Evolutionary conservation across 805 yeast genomes (phyloP).

Genomic region (Hagleromyces aurorensis): DNA sequence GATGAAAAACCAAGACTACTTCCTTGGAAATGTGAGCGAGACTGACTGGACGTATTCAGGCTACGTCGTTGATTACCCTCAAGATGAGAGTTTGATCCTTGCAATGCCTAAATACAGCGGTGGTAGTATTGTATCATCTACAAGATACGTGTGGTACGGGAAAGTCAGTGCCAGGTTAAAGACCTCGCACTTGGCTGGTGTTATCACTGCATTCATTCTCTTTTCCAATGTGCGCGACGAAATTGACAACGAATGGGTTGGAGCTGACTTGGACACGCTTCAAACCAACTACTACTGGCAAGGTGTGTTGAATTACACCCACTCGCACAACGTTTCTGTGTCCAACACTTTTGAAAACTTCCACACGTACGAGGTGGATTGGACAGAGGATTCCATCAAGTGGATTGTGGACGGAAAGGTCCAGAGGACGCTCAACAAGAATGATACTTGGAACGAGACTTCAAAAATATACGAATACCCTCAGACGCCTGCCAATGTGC

Average conservation of each 20-base stretch:
- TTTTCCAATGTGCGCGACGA: conserved; percentile 86
- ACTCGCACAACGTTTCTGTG: conserved; percentile 37
- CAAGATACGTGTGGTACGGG: conserved; percentile 84
- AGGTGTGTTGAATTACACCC: conserved; percentile 62
- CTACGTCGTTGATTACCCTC: conserved; percentile 43
- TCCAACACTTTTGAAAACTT: conserved; percentile 54
- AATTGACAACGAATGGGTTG: conserved; percentile 82
- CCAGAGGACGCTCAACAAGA: conserved; percentile 57
- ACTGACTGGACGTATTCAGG: conserved; percentile 65
- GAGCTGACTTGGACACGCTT: conserved; percentile 55
- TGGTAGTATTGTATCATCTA: conserved; percentile 77
- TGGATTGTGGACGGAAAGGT: conserved; percentile 69
- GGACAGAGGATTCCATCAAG: conserved; percentile 61
- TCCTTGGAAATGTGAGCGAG: conserved; percentile 63
- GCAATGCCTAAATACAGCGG: conserved; percentile 72
- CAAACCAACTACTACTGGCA: conserved; percentile 78
- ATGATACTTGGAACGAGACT: conserved; percentile 58
- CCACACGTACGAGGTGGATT: conserved; percentile 72
- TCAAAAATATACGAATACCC: conserved; percentile 49
- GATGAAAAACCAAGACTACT: conserved; percentile 33
- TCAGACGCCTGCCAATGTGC: conserved; percentile 68
- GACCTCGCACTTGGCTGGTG: conserved; percentile 72
- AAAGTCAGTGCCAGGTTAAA: conserved; percentile 61
- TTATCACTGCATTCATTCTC: conserved; percentile 71
- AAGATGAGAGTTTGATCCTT: conserved; percentile 44